Base-by-base conservation (phyloP, 2,329 filamentous ascomycete species). In the Davidsoniella eucalypti region DNA sequence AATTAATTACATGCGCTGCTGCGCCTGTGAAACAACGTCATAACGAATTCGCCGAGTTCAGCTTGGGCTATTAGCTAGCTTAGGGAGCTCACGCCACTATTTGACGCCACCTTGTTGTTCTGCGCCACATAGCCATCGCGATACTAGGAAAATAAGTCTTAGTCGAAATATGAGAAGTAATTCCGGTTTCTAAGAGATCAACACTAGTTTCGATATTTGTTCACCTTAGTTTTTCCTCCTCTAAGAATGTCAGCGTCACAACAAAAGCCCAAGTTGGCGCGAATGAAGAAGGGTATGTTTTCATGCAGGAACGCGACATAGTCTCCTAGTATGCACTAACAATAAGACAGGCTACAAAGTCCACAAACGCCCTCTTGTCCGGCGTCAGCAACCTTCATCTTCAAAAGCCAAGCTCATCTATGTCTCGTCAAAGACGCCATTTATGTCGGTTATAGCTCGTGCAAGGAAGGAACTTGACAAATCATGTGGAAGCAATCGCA, bases 401-500 rank as follows among this genome's bases (percentile, higher is more conserved):
- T 66, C 68, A 44, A 68, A 66, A 47, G 59, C 64, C 6, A 64
- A 63, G 43, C 60, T 74, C 54, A 69, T 87, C 61, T 85, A 86
- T 65, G 69, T 87, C 52, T 78, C 76, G 37, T 64, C 73, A 39
- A 68, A 68, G 37, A 78, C 81, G 0, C 78, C 80, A 5, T 84
- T 85, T 67, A 75, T 85, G 63, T 75, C 80, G 9, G 69, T 76
- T 4, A 71, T 84, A 10, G 78, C 77, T 57, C 78, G 82, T 47
- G 73, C 80, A 12, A 74, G 76, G 54, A 76, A 76, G 53, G 71
- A 78, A 1, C 75, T 87, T 3, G 67, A 74, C 42, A 68, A 72
- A 37, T 69, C 73, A 3, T 67, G 66, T 39, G 51, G 52, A n/a
- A 41, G 41, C 47, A 52, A 52, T 23, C 44, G 51, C 9, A 33